phyloP scores from a whole-genome alignment of 768 basidiomycete species.

The Auriscalpium vulgare region DNA sequence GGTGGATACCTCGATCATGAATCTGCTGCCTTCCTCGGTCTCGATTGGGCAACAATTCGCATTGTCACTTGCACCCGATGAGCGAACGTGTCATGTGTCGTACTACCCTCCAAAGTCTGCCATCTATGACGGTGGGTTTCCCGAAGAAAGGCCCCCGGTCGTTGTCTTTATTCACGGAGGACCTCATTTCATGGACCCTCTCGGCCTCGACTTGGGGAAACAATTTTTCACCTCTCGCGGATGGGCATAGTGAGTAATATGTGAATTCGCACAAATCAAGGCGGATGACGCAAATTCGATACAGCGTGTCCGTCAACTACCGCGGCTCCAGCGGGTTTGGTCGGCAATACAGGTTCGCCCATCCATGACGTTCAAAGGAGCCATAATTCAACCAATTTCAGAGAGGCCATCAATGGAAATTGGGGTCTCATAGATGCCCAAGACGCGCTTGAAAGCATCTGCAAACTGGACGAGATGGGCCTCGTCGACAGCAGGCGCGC shows the following conservation, averaged over 20 bases:
- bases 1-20: not conserved
- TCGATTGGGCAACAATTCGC: conserved; percentile 43
- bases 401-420: conserved; percentile 44
- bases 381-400: not conserved
- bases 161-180: conserved; percentile 65
- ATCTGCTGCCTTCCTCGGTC: conserved; percentile 15
- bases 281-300: not conserved
- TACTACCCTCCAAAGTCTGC: conserved; percentile 66
- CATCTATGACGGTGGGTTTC: conserved; percentile 37
- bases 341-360: conserved; percentile 43
- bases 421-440: conserved; percentile 73
- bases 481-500: conserved; percentile 57
- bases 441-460: conserved; percentile 52
- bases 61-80: conserved; percentile 26
- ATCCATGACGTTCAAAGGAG: no score
- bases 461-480: conserved; percentile 36
- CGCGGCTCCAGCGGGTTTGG: conserved; percentile 72
- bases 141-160: conserved; percentile 58
- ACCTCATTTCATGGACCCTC: conserved; percentile 42
- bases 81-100: conserved; percentile 49
- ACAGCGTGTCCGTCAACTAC: conserved; percentile 67
- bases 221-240: conserved; percentile 66
- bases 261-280: not conserved
- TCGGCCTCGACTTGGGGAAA: conserved; percentile 41
- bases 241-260: conserved; percentile 48